Conservation (phyloP, 345 rosid genomes). For the Noccaea caerulescens region DNA sequence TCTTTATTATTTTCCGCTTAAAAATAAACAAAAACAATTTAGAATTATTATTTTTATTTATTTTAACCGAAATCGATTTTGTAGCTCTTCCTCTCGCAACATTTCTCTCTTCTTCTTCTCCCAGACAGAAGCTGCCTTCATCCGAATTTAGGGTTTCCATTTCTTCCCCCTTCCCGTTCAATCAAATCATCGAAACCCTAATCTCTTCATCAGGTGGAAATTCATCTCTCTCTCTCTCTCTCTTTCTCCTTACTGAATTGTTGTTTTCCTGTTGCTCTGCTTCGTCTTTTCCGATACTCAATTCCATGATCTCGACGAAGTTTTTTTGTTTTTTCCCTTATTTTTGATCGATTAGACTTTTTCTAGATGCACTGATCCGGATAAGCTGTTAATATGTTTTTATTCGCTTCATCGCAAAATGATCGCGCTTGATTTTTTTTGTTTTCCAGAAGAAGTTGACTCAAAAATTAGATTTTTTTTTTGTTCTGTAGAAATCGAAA, state of each 20-base stretch:
- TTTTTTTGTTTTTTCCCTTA: background rate
- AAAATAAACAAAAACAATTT: background rate
- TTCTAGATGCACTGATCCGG: background rate
- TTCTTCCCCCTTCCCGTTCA: background rate
- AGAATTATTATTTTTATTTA: background rate
- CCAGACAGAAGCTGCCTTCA: constrained; percentile 19
- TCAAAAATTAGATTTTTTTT: background rate
- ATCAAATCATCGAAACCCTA: constrained; percentile 39
- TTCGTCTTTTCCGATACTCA: background rate
- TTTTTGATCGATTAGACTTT: background rate
- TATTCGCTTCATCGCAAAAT: background rate
- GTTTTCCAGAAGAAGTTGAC: background rate
- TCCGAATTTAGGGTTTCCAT: constrained; percentile 37
- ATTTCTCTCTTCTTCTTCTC: background rate
- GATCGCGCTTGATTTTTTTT: background rate
- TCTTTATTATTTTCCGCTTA: background rate
- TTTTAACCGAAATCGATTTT: constrained; percentile 32
- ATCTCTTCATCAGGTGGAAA: constrained; percentile 29
- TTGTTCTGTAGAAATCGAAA: background rate
- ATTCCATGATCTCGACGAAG: constrained; percentile 5
- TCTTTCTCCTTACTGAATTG: background rate
- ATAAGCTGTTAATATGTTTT: background rate
- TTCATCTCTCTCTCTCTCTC: background rate
- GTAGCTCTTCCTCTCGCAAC: constrained; percentile 37
- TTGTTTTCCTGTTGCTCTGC: background rate